A percentile compares a stretch with the other conserved stretches of the same genome.
Conservation (phyloP, 352 stramenopile genomes). For the Pythium myriotylum region DNA sequence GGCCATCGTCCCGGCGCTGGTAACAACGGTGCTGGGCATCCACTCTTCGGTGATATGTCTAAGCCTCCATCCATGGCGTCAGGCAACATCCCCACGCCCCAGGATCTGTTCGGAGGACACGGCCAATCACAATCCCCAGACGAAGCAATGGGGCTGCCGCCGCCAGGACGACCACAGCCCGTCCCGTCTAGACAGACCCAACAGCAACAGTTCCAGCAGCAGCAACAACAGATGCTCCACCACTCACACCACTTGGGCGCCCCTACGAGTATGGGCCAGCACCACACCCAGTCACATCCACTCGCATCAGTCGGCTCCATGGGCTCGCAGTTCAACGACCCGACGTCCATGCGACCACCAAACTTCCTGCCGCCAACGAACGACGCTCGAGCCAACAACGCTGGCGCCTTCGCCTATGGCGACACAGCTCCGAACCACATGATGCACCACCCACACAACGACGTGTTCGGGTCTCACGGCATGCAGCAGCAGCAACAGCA, state of each 20-base stretch:
- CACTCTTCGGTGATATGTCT: slow-evolving; percentile 11
- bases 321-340: slow-evolving; percentile 14
- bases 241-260: slow-evolving; percentile 16
- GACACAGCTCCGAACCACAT: slow-evolving; percentile 14
- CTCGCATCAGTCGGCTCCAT: slow-evolving; percentile 16
- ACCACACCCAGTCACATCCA: slow-evolving; percentile 15
- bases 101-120: slow-evolving; percentile 32
- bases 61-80: slow-evolving; percentile 21
- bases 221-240: slow-evolving; percentile 32
- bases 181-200: slow-evolving; percentile 12
- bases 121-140: slow-evolving; percentile 67
- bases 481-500: slow-evolving; percentile 34
- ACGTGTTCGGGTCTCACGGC: slow-evolving; percentile 13
- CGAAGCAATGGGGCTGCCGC: slow-evolving; percentile 56
- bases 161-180: slow-evolving; percentile 7
- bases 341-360: slow-evolving; percentile 13
- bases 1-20: slow-evolving; percentile 5
- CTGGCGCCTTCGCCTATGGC: slow-evolving; percentile 12
- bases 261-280: slow-evolving; percentile 15
- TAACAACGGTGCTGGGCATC: not conserved
- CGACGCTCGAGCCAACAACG: slow-evolving; percentile 15
- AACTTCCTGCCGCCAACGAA: slow-evolving; percentile 16
- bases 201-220: slow-evolving; percentile 27
- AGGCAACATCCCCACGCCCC: slow-evolving; percentile 18
- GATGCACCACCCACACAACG: slow-evolving; percentile 22